phyloP scores from a whole-genome alignment of 441 rosid species.

The Flueggea neowawraea region DNA sequence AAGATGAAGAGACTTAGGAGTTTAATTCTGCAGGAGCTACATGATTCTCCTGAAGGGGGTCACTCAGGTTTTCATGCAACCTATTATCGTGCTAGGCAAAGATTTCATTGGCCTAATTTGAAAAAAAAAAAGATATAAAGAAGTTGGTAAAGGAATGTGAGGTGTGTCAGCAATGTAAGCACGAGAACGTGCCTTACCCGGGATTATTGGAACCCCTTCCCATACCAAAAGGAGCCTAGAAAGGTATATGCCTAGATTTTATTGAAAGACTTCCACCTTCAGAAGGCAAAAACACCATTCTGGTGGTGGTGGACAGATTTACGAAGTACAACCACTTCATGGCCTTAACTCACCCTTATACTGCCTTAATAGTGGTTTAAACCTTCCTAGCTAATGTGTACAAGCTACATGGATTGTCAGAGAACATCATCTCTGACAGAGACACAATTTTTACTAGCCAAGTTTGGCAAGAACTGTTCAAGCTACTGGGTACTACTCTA shows the following conservation, averaged over 20 bases:
- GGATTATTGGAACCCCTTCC: neutral
- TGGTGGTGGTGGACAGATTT: neutral
- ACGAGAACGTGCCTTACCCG: accelerated
- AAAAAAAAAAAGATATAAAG: neutral
- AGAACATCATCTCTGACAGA: no score
- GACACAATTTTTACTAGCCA: no score
- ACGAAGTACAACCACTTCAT: neutral
- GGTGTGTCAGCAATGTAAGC: neutral
- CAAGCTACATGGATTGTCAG: no score
- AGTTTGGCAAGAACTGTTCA: no score
- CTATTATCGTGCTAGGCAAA: accelerated
- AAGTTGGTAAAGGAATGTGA: neutral
- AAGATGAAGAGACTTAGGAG: no score
- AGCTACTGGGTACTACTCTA: neutral
- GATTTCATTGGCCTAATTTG: neutral
- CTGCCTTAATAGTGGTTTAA: no score
- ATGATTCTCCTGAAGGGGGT: neutral
- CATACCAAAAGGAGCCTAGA: accelerated
- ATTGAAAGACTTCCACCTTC: neutral
- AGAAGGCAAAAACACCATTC: neutral
- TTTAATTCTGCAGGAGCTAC: neutral
- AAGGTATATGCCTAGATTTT: neutral
- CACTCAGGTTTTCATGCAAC: neutral
- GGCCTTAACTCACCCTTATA: neutral
- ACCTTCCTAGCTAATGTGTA: no score